Conservation (phyloP, 495 filamentous ascomycete species). For the Evernia prunastri region DNA sequence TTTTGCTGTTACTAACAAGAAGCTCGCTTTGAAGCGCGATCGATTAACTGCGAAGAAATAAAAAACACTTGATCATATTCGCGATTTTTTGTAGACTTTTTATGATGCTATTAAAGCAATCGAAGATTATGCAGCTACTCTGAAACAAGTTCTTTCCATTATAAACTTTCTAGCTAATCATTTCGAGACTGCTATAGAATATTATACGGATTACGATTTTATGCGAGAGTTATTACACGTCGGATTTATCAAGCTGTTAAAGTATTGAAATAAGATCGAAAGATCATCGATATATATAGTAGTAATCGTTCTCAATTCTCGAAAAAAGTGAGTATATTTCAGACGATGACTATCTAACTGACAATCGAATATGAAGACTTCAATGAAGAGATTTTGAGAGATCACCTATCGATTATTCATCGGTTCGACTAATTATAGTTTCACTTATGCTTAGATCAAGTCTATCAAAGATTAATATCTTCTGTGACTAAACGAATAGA, state of each 20-base stretch:
- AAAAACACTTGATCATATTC: background rate
- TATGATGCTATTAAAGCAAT: background rate
- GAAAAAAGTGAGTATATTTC: background rate
- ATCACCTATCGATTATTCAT: background rate
- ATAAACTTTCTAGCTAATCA: background rate
- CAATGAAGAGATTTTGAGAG: background rate
- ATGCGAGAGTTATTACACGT: background rate
- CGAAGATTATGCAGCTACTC: background rate
- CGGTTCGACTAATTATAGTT: background rate
- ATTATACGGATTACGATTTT: background rate
- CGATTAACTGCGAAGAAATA: background rate
- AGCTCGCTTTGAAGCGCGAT: too few relatives aligned
- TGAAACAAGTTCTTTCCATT: background rate
- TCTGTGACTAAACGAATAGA: too few relatives aligned
- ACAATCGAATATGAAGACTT: background rate
- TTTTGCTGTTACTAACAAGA: background rate
- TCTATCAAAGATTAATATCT: too few relatives aligned
- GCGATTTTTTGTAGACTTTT: background rate
- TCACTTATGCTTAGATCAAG: too few relatives aligned
- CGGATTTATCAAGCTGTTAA: background rate
- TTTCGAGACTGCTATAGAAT: background rate
- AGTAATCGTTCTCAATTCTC: background rate
- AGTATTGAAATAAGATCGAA: constrained; percentile 3
- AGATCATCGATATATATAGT: background rate
- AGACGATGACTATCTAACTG: background rate